Evolutionary conservation across 768 basidiomycete species (phyloP).

Genomic region (Mycena metata): DNA sequence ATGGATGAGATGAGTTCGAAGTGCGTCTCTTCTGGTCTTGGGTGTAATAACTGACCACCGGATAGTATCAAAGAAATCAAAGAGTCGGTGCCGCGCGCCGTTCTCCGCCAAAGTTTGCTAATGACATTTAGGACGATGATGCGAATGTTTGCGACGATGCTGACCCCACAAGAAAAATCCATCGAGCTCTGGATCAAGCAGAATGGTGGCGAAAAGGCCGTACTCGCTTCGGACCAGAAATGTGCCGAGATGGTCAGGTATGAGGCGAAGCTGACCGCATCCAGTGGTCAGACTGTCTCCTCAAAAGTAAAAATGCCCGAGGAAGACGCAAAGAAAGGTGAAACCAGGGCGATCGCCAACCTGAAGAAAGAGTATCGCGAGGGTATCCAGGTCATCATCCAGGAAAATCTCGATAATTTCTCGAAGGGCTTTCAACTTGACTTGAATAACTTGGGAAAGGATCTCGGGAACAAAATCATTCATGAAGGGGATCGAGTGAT

Average conservation of each 20-base stretch:
- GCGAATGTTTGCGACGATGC: conserved; percentile 20
- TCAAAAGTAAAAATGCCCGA: background rate
- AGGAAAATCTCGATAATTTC: background rate
- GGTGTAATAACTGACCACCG: background rate
- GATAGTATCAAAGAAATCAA: background rate
- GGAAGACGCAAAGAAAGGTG: conserved; percentile 4
- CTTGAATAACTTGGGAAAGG: conserved; percentile 41
- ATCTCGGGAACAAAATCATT: conserved; percentile 36
- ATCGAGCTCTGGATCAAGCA: conserved; percentile 30
- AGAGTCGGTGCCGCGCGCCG: background rate
- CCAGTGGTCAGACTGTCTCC: background rate
- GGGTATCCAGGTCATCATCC: conserved; percentile 22
- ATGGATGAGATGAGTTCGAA: conserved; percentile 22
- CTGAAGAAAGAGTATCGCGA: conserved; percentile 36
- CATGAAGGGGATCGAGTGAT: conserved; percentile 36
- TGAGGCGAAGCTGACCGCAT: background rate
- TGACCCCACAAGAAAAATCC: conserved; percentile 21
- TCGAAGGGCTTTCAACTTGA: conserved; percentile 29
- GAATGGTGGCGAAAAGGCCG: conserved; percentile 39
- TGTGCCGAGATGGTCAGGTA: conserved; percentile 11
- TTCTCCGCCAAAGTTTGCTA: background rate
- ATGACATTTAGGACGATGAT: conserved; percentile 6
- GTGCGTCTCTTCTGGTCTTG: background rate
- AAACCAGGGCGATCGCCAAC: conserved; percentile 33
- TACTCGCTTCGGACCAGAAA: conserved; percentile 16